A percentile compares a stretch with the other conserved stretches of the same genome.
Conservation (phyloP, 495 filamentous ascomycete species). For the Articulospora tetracladia region DNA sequence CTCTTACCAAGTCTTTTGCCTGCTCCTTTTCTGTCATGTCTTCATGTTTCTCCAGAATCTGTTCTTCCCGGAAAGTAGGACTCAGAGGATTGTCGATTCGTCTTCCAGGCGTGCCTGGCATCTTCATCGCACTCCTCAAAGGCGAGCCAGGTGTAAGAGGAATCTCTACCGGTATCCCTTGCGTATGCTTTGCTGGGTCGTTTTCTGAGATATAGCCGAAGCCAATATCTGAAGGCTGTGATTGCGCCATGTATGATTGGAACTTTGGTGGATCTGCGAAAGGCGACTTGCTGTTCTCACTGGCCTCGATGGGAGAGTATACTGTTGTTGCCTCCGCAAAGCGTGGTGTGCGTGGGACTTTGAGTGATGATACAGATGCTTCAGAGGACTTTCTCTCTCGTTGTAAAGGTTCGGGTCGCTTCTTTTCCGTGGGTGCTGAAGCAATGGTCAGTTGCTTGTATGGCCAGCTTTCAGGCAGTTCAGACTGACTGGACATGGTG, state of each 20-base stretch:
- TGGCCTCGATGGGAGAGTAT: conserved; percentile 72
- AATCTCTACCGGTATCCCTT: conserved; percentile 33
- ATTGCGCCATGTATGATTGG: conserved; percentile 52
- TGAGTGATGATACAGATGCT: conserved; percentile 55
- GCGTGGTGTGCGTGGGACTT: conserved; percentile 70
- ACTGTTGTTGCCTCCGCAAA: conserved; percentile 90
- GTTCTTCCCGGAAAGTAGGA: conserved; percentile 85
- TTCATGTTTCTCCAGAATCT: conserved; percentile 77
- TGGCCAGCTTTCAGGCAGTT: conserved; percentile 8
- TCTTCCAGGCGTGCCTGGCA: conserved; percentile 72
- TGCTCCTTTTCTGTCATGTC: conserved; percentile 75
- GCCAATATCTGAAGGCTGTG: conserved; percentile 78
- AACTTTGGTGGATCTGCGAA: conserved; percentile 60
- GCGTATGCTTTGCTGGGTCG: conserved; percentile 43
- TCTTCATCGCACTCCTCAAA: conserved; percentile 80
- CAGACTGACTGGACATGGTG: conserved; percentile 23
- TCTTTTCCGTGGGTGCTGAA: conserved; percentile 39
- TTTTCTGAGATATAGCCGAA: conserved; percentile 81
- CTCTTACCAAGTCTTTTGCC: conserved; percentile 76
- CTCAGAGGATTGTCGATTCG: conserved; percentile 66
- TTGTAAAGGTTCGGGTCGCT: conserved; percentile 42
- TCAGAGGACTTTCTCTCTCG: conserved; percentile 41
- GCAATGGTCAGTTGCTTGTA: conserved; percentile 20
- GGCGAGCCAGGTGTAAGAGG: conserved; percentile 67
- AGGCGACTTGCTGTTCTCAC: conserved; percentile 47